phyloP scores from a whole-genome alignment of 345 rosid species.

The Rhizophora apiculata region DNA sequence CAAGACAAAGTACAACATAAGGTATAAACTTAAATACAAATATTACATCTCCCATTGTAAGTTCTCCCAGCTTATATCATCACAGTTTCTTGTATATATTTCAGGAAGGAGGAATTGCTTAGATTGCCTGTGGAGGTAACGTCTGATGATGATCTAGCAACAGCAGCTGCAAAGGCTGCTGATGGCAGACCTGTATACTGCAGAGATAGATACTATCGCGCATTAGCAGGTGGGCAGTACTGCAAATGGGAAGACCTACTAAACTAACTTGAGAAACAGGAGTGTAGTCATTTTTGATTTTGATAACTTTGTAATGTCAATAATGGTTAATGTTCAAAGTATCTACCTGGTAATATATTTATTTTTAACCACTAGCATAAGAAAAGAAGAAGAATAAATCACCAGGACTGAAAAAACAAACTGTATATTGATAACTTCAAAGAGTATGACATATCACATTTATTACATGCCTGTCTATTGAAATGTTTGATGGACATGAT shows the following conservation, averaged over 20 bases:
- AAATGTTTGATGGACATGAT: background rate
- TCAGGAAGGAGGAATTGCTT: slow-evolving; percentile 75
- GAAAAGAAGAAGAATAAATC: background rate
- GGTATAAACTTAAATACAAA: slow-evolving; percentile 40
- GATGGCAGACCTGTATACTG: slow-evolving; percentile 96
- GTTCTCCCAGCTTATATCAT: slow-evolving; percentile 4
- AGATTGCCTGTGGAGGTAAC: slow-evolving; percentile 63
- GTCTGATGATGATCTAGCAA: slow-evolving; percentile 76
- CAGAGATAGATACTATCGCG: slow-evolving; percentile 91
- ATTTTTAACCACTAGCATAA: background rate
- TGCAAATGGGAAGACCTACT: slow-evolving; percentile 95
- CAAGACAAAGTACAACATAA: slow-evolving; percentile 54
- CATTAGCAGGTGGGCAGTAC: slow-evolving; percentile 96
- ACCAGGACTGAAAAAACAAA: background rate
- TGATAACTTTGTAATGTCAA: slow-evolving; percentile 5
- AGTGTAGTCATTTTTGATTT: slow-evolving; percentile 6
- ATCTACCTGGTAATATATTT: background rate
- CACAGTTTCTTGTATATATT: background rate
- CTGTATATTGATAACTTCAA: slow-evolving; percentile 2
- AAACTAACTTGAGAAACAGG: slow-evolving; percentile 23
- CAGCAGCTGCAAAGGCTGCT: slow-evolving; percentile 95
- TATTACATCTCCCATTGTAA: background rate
- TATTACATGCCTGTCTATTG: background rate
- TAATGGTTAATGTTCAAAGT: background rate
- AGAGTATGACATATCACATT: background rate